A percentile compares a stretch with the other conserved stretches of the same genome.
Evolutionary conservation across 495 filamentous ascomycete species (phyloP).

Genomic region (Aspergillus saccharolyticus): DNA sequence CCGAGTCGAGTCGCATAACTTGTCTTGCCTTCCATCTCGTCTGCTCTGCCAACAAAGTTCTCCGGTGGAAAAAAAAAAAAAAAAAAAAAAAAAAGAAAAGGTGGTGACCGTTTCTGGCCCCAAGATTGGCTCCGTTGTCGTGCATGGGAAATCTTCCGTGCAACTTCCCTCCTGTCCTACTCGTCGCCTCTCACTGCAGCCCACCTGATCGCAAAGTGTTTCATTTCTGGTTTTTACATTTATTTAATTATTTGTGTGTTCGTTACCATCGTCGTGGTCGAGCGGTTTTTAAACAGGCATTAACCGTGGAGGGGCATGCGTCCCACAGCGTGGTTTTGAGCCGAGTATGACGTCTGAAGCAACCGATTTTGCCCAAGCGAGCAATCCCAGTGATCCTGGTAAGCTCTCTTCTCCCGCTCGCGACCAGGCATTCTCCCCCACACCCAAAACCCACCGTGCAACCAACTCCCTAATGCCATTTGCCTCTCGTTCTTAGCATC

Average conservation of each 20-base stretch:
- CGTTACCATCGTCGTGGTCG: background rate
- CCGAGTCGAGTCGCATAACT: background rate
- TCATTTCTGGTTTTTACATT: background rate
- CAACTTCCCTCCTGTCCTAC: slow-evolving; percentile 10
- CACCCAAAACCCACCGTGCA: too few relatives aligned
- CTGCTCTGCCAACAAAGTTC: slow-evolving; percentile 10
- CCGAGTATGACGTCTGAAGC: slow-evolving; percentile 43
- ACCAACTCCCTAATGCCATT: slow-evolving; percentile 19
- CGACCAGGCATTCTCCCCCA: background rate
- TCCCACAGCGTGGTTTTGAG: slow-evolving; percentile 30
- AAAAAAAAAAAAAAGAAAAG: too few relatives aligned
- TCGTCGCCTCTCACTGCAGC: background rate
- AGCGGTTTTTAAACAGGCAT: slow-evolving; percentile 3
- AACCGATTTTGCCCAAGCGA: slow-evolving; percentile 26
- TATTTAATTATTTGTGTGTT: background rate
- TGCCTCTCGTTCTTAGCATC: slow-evolving; percentile 14
- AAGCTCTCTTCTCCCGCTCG: slow-evolving; percentile 26
- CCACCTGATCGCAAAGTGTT: background rate
- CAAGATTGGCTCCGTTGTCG: slow-evolving; percentile 18
- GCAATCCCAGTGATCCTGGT: slow-evolving; percentile 31
- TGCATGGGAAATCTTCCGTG: slow-evolving; percentile 18
- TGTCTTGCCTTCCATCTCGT: slow-evolving; percentile 8
- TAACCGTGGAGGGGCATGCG: slow-evolving; percentile 33
- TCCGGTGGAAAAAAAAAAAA: slow-evolving; percentile 25
- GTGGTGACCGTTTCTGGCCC: slow-evolving; percentile 13